Conservation (phyloP, 305 asterid genomes). For the Ilex paraguariensis region DNA sequence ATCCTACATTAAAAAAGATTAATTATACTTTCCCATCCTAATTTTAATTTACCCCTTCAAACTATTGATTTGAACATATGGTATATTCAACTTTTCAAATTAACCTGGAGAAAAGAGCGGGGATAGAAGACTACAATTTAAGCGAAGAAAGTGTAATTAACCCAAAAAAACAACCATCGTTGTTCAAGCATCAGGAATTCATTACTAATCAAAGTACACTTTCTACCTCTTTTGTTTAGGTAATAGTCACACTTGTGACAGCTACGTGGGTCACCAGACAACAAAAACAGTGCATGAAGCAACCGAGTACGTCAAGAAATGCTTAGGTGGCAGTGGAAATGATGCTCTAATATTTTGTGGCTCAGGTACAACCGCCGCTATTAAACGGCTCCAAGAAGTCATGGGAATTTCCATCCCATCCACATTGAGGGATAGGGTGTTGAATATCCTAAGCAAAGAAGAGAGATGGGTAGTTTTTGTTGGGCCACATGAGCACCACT, state of each 20-base stretch:
- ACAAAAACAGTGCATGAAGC: constrained; percentile 47
- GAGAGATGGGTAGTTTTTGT: constrained; percentile 69
- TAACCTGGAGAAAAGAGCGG: too few relatives aligned
- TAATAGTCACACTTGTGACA: constrained; percentile 62
- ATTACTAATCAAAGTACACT: too few relatives aligned
- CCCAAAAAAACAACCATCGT: too few relatives aligned
- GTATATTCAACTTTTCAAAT: too few relatives aligned
- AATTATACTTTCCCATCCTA: too few relatives aligned
- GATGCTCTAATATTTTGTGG: constrained; percentile 57
- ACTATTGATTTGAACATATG: too few relatives aligned
- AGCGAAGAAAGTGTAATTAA: too few relatives aligned
- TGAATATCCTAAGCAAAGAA: constrained; percentile 26
- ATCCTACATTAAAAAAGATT: too few relatives aligned
- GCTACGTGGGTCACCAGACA: constrained; percentile 50
- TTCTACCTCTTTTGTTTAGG: constrained; percentile 21
- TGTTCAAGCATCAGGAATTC: neutral
- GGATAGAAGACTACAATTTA: too few relatives aligned
- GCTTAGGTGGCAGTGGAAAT: constrained; percentile 53
- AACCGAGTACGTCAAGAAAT: constrained; percentile 40
- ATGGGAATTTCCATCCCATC: constrained; percentile 55
- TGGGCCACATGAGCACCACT: constrained; percentile 79
- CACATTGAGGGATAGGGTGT: constrained; percentile 35
- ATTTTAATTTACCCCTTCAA: too few relatives aligned
- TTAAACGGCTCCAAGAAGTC: constrained; percentile 70
- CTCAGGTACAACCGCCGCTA: constrained; percentile 70